phyloP scores from a whole-genome alignment of 257 asterid genomes.

The Verbena officinalis region DNA sequence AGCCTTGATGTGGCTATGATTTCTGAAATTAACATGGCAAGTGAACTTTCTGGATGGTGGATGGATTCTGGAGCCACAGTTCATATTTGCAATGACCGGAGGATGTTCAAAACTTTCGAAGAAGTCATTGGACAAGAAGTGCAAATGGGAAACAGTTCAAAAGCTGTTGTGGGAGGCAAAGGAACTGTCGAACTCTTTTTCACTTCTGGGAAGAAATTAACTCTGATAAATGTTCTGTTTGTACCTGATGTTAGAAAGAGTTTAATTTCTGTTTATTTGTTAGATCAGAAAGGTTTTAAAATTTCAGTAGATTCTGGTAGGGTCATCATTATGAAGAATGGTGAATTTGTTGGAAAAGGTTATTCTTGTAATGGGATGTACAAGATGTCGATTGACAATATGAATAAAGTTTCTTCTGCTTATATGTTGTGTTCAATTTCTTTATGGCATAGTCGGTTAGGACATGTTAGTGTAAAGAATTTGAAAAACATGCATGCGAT shows the following conservation, averaged over 20 bases:
- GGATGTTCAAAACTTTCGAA: neutral
- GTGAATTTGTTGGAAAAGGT: neutral
- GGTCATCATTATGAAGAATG: neutral
- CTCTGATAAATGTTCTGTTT: neutral
- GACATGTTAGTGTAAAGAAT: neutral
- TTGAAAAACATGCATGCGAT: neutral
- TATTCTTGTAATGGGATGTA: neutral
- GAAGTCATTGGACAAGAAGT: neutral
- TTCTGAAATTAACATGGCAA: too few species aligned
- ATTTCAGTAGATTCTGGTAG: neutral
- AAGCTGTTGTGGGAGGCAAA: neutral
- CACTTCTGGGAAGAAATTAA: neutral
- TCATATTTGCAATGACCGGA: neutral
- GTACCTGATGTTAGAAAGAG: neutral
- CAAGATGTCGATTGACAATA: neutral
- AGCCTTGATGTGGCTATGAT: too few species aligned
- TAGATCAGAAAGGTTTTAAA: neutral
- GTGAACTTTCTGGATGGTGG: too few species aligned
- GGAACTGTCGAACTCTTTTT: neutral
- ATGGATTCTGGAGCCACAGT: too few species aligned
- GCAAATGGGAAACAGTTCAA: neutral
- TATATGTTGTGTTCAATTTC: neutral
- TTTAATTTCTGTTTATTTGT: neutral
- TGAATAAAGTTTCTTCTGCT: neutral
- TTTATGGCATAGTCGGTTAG: neutral